Base-by-base conservation (phyloP, 257 asterid species). In the Petrea volubilis region DNA sequence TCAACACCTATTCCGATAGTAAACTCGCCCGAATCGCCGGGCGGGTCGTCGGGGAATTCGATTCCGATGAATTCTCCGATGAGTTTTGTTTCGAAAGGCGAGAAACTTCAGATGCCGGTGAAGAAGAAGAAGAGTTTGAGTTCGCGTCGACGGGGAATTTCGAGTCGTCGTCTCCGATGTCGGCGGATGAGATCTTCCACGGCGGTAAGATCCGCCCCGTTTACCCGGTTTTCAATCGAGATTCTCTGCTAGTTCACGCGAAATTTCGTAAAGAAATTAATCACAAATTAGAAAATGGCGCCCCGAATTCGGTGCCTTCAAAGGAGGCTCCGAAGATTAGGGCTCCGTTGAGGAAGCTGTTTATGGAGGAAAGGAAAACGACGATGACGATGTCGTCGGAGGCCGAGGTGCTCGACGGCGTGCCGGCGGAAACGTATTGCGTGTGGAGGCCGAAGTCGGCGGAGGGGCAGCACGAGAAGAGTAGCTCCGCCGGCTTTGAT, bases 191-290 rank as follows among this genome's bases (percentile, higher is more conserved):
- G 28, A 77, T 88, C 72, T 88, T 84, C 85, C 78, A 27, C 23
- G 72, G 88, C 81, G 93, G 96, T 33, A 77, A 79, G 85, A 88
- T 90, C 78, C 87, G 87, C 5, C 87, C 90, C 3, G 67, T 59
- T 55, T 83, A 74, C 79, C 93, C 93, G 0, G 66, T 88, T 38
- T 84, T 86, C 51, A 72, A 77, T 38, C 68, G 78, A 13, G 80
- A 77, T 59, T 52, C 84, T 9, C 46, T 72, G 12, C 52, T 73
- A 24, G 74, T 69, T 0, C 31, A 47, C 9, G 33, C 11, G 18
- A 31, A 52, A 14, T 6, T 49, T 13, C 67, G 28, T 14, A 64
- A 70, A 4, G 47, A 40, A 36, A n/a, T n/a, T n/a, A 38, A 28
- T 27, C 67, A 10, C 59, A 72, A 57, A 4, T n/a, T n/a, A n/a